Evolutionary conservation across 495 filamentous ascomycete species (phyloP), one percentile per base, ranked within the genome.

Genomic region (Lasiosphaeria miniovina): DNA sequence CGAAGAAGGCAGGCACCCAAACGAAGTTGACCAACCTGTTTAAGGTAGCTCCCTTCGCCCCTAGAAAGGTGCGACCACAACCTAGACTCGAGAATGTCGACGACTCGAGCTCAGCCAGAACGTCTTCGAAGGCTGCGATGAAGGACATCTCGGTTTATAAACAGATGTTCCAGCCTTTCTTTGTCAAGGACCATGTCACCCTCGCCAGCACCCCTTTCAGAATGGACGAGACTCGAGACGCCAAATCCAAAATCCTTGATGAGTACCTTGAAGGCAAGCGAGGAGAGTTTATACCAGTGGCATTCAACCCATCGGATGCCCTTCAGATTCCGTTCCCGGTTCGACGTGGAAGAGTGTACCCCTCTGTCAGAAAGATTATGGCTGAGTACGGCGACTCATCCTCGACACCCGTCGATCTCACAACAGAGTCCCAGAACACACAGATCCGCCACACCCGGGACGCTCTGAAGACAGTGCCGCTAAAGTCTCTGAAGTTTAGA

Each of bases 401-500:
- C 63, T 36, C 56, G 49, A 54, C 61, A 8, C 61, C 69, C 10
- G 57, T 65, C 53, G 70, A 73, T 36, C 51, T 58, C 9, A 67
- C 72, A 31, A 74, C 72, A 61, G 64, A 84, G 74, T 73, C 82
- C 24, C 74, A 76, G 51, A 77, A 66, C 41, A 65, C 76, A 36
- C 73, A 80, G 38, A 73, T 78, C 31, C 73, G 77, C 48, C 75
- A 74, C 35, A 67, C 70, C 46, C 68, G 61, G 36, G 68, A 84
- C n/a, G 68, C 83, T 3, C 79, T 98, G 12, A 80, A 81, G 50
- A 65, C 74, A 4, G 73, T 95, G 6, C 81, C 86, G 4, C 78
- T 90, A 68, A 97, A 96, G 67, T 86, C 88, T 35, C 74, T 99
- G 6, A 82, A 84, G 52, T 98, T 98, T 60, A 75, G 77, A 6